These are phyloP conservation scores for Striga hermonthica DNA, from an alignment of 305 asterid species.

Conservation along the genomic window DNA sequence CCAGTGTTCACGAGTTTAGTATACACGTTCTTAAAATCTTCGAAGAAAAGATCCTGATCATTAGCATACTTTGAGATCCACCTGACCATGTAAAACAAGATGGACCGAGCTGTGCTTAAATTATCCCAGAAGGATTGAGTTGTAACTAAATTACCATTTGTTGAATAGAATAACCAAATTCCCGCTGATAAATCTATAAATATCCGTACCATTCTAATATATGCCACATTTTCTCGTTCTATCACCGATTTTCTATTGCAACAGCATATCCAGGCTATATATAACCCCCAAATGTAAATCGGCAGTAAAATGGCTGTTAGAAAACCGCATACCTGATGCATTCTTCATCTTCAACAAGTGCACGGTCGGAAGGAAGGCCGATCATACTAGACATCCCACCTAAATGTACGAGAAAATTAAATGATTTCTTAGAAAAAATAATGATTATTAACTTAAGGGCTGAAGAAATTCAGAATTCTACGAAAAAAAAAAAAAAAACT, in stretches of 20 bases:
- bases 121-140: background rate
- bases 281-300: background rate
- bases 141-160: constrained; percentile 15
- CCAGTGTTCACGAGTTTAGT: constrained; percentile 76
- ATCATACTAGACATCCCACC: constrained; percentile 80
- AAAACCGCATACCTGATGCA: constrained; percentile 52
- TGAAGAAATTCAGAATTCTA: constrained; percentile 10
- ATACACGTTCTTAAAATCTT: constrained; percentile 73
- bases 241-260: background rate
- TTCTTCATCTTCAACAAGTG: constrained; percentile 75
- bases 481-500: background rate
- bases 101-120: background rate
- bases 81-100: constrained; percentile 37
- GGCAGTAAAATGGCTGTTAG: background rate
- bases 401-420: constrained; percentile 26
- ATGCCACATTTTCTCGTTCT: background rate
- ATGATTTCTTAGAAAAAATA: background rate
- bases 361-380: constrained; percentile 93
- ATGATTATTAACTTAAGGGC: background rate
- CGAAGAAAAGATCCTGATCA: constrained; percentile 64
- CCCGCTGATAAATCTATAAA: background rate
- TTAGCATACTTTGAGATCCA: constrained; percentile 85
- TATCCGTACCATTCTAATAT: background rate
- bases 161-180: constrained; percentile 8
- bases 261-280: background rate